These are phyloP conservation scores for Omphalea diandra DNA, from an alignment of 441 rosid genomes.

Conservation along the genomic window DNA sequence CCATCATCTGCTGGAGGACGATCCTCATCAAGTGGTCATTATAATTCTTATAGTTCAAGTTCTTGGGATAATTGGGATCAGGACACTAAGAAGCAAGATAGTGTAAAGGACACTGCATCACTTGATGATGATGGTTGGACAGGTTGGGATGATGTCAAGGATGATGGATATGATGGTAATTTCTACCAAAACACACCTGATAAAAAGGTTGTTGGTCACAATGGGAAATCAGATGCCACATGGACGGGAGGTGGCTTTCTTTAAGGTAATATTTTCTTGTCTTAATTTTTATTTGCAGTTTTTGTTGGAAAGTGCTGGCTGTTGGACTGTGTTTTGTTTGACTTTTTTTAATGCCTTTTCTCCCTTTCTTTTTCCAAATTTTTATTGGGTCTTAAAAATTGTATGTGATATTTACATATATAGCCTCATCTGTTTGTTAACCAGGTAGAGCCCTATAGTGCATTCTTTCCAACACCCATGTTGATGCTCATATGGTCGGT, in stretches of 20 bases:
- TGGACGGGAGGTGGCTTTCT: slow-evolving; percentile 93
- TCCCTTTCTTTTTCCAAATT: neutral
- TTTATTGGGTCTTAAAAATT: neutral
- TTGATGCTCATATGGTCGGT: slow-evolving; percentile 12
- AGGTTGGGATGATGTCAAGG: slow-evolving; percentile 89
- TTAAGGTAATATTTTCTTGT: slow-evolving; percentile 43
- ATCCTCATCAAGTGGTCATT: slow-evolving; percentile 46
- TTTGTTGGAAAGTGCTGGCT: too few relatives aligned
- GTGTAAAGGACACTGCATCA: slow-evolving; percentile 39
- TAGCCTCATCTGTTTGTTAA: slow-evolving; percentile 13
- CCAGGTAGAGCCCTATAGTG: slow-evolving; percentile 21
- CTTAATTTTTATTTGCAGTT: neutral
- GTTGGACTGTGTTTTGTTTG: neutral
- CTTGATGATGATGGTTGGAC: slow-evolving; percentile 67
- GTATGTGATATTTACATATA: neutral
- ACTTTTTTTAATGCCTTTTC: too few relatives aligned
- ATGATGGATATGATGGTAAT: slow-evolving; percentile 61
- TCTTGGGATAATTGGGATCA: slow-evolving; percentile 97
- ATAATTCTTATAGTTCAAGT: slow-evolving; percentile 44
- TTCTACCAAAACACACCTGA: slow-evolving; percentile 52
- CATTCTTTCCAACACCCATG: slow-evolving; percentile 5
- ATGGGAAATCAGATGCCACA: slow-evolving; percentile 67
- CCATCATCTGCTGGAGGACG: slow-evolving; percentile 53
- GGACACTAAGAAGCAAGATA: slow-evolving; percentile 49
- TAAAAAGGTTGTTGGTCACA: slow-evolving; percentile 49